Percentiles rank a stretch among this genome's conserved stretches.
phyloP scores from a whole-genome alignment of 2,329 filamentous ascomycete species.

The Botrytis elliptica region DNA sequence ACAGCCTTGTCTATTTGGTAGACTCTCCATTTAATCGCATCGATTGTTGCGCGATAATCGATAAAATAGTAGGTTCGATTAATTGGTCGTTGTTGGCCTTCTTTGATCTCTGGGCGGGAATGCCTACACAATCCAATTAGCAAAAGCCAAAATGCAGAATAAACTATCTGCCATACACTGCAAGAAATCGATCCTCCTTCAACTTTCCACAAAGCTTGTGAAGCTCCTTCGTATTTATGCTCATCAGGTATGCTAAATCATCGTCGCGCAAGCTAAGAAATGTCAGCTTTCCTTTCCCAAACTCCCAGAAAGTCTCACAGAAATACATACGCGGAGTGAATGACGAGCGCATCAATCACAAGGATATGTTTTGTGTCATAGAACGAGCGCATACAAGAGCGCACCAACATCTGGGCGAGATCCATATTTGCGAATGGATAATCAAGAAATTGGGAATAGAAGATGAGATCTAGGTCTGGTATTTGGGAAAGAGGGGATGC shows the following conservation, averaged over 20 bases:
- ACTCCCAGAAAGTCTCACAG: slow-evolving; percentile 16
- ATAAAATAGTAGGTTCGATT: slow-evolving; percentile 96
- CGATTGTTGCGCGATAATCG: slow-evolving; percentile 89
- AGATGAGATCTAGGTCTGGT: neutral
- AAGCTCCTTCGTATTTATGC: slow-evolving; percentile 87
- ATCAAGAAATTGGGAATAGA: neutral
- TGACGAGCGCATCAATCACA: slow-evolving; percentile 75
- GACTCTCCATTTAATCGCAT: slow-evolving; percentile 93
- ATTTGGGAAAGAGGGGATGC: neutral
- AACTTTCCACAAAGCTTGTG: slow-evolving; percentile 85
- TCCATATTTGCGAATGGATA: slow-evolving; percentile 50
- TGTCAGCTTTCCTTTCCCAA: slow-evolving; percentile 33
- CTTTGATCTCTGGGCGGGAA: slow-evolving; percentile 72
- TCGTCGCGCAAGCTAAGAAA: slow-evolving; percentile 69
- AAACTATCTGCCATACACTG: slow-evolving; percentile 57
- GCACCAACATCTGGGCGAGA: slow-evolving; percentile 74
- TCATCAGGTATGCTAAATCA: slow-evolving; percentile 82
- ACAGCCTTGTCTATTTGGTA: slow-evolving; percentile 86
- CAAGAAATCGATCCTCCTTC: slow-evolving; percentile 80
- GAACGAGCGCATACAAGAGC: slow-evolving; percentile 82
- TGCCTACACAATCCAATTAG: slow-evolving; percentile 48
- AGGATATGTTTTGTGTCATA: slow-evolving; percentile 83
- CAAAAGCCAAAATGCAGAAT: slow-evolving; percentile 14
- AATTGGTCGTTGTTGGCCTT: slow-evolving; percentile 77
- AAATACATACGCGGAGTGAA: slow-evolving; percentile 63